phyloP scores from a whole-genome alignment of 2,329 filamentous ascomycete species.

The Alternaria sp. region DNA sequence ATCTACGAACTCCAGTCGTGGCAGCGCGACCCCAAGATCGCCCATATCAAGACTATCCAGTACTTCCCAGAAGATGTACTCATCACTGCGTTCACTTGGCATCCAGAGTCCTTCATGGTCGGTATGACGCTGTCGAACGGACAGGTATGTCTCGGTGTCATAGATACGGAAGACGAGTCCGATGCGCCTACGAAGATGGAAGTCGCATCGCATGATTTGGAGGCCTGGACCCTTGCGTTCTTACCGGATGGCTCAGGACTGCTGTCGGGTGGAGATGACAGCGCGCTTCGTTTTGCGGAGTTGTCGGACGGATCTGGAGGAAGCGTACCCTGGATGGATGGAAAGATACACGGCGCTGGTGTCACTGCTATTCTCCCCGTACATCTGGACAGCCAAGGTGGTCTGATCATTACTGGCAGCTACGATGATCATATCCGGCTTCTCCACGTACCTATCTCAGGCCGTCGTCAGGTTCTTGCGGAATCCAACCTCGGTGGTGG shows the following conservation, averaged over 20 bases:
- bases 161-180: slow-evolving; percentile 36
- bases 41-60: slow-evolving; percentile 51
- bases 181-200: slow-evolving; percentile 19
- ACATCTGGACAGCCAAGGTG: slow-evolving; percentile 50
- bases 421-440: slow-evolving; percentile 87
- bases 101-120: slow-evolving; percentile 64
- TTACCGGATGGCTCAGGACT: slow-evolving; percentile 52
- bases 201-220: slow-evolving; percentile 59
- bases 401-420: slow-evolving; percentile 80
- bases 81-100: slow-evolving; percentile 77
- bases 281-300: slow-evolving; percentile 58
- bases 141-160: slow-evolving; percentile 54
- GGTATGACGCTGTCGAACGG: slow-evolving; percentile 76
- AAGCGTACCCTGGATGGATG: slow-evolving; percentile 53
- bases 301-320: slow-evolving; percentile 18
- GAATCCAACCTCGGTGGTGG: slow-evolving; percentile 75
- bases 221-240: slow-evolving; percentile 78
- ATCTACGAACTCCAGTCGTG: slow-evolving; percentile 62
- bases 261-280: slow-evolving; percentile 80
- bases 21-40: slow-evolving; percentile 17
- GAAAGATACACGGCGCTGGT: slow-evolving; percentile 75
- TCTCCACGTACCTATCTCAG: slow-evolving; percentile 52
- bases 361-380: slow-evolving; percentile 86
- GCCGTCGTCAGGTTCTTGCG: slow-evolving; percentile 62
- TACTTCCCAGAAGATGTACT: slow-evolving; percentile 65